A percentile compares a stretch with the other conserved stretches of the same genome.
Conservation (phyloP, 176 grass and related monocot genomes). For the Panicum miliaceum region DNA sequence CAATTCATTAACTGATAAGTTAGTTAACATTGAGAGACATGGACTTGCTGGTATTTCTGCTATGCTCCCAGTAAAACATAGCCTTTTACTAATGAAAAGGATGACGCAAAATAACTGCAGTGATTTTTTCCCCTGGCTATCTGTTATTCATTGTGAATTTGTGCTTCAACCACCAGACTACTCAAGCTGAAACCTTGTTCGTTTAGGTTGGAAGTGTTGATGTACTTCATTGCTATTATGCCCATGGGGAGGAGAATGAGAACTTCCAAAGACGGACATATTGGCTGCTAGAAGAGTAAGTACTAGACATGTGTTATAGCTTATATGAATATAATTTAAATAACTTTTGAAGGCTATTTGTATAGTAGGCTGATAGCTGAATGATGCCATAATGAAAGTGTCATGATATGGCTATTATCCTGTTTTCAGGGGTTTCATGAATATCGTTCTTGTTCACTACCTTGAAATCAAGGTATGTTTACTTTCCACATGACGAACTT, state of each 20-base stretch:
- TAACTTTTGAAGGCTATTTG: slow-evolving; percentile 5
- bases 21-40: background rate
- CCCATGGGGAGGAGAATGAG: slow-evolving; percentile 92
- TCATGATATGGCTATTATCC: slow-evolving; percentile 32
- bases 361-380: slow-evolving; percentile 25
- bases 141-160: slow-evolving; percentile 28
- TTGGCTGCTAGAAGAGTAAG: slow-evolving; percentile 99
- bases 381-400: background rate
- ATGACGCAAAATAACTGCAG: background rate
- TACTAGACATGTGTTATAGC: slow-evolving; percentile 17
- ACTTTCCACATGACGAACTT: background rate
- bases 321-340: slow-evolving; percentile 36
- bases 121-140: slow-evolving; percentile 16
- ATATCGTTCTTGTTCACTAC: slow-evolving; percentile 99
- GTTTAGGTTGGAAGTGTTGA: slow-evolving; percentile 94
- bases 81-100: background rate
- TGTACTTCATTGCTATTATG: slow-evolving; percentile 99
- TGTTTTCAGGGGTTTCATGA: slow-evolving; percentile 86
- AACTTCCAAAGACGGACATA: slow-evolving; percentile 97
- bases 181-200: slow-evolving; percentile 27
- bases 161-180: slow-evolving; percentile 26
- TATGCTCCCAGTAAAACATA: background rate
- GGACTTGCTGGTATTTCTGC: background rate
- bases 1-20: background rate
- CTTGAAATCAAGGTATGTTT: slow-evolving; percentile 91